Base-by-base conservation (phyloP, 345 rosid genomes). In the Aegle marmelos region DNA sequence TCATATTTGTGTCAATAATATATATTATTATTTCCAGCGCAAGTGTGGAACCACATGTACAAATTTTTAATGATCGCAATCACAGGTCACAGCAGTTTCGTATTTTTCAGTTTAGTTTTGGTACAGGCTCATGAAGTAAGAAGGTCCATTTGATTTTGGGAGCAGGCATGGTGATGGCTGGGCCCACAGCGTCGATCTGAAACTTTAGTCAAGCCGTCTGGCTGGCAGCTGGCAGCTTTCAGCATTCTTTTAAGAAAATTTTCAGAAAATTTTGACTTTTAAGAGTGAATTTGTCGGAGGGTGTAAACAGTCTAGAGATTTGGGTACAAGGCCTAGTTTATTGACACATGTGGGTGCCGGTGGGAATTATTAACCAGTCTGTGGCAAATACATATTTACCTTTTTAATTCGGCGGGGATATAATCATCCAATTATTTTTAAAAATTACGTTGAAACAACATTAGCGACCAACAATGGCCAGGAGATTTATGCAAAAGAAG, bases 141-240 rank as follows among this genome's bases (percentile, higher is more conserved):
- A 9, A 24, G 14, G 61, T n/a, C 11, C 61, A n/a, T 22, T 58
- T 7, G 61, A 58, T 58, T 58, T 58, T n/a, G n/a, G 7, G 11
- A 13, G 25, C 8, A 0, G 14, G 65, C 33, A 27, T 27, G 33
- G 65, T 22, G 50, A 45, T 45, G 17, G 5, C 50, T 45, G 17
- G 50, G 50, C 50, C 50, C 50, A 45, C 13, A 11, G 50, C 5
- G 31, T 24, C 65, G 33, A 25, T 60, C 33, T 4, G 34, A 66
- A 17, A 34, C 7, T 66, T 7, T 34, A 21, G 36, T 82, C 59
- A 76, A 64, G 74, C 24, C 27, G 83, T 34, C 41, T 67, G 74
- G 76, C 58, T 68, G 76, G 82, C 83, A 75, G 31, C 56, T 73
- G 75, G 60, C 85, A 85, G 82, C 77, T 76, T 78, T 72, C 37